phyloP scores from a whole-genome alignment of 2,329 filamentous ascomycete species.

The Sphaerostilbella broomeana region DNA sequence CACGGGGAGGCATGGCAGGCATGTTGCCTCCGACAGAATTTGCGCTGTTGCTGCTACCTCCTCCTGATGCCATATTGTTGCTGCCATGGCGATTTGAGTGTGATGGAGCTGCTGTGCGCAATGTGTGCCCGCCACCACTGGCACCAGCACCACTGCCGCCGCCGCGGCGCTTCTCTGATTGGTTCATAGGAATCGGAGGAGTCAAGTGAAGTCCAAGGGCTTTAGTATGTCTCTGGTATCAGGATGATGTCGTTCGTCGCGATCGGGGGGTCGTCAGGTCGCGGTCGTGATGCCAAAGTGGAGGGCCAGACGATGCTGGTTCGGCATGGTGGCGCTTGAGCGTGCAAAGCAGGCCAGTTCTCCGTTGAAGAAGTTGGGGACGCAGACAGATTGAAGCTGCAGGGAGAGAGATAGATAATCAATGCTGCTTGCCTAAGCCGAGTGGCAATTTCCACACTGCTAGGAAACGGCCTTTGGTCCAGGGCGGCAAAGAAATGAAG shows the following conservation, averaged over 20 bases:
- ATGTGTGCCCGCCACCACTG: constrained; percentile 16
- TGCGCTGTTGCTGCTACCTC: constrained; percentile 19
- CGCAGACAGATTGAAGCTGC: too few relatives aligned
- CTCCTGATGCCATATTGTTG: constrained; percentile 4
- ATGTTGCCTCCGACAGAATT: constrained; percentile 22
- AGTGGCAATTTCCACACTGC: too few relatives aligned
- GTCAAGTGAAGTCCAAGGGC: too few relatives aligned
- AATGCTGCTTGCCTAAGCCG: too few relatives aligned
- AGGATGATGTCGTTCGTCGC: neutral
- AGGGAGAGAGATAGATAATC: too few relatives aligned
- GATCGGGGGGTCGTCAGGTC: constrained; percentile 18
- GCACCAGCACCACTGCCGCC: constrained; percentile 21
- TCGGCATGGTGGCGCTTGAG: constrained; percentile 25
- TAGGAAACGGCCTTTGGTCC: too few relatives aligned
- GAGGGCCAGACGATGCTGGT: constrained; percentile 21
- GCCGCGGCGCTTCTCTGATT: constrained; percentile 40
- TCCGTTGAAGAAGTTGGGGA: too few relatives aligned
- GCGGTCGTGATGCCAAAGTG: constrained; percentile 19
- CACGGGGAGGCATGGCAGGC: constrained; percentile 26
- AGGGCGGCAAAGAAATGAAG: too few relatives aligned
- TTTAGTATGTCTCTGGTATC: neutral
- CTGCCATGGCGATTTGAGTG: constrained; percentile 16
- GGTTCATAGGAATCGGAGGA: constrained; percentile 27
- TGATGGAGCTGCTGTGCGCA: constrained; percentile 16
- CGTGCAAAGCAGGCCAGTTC: constrained; percentile 10